Percentiles rank a stretch among this genome's conserved stretches.
These are phyloP conservation scores for Verticillium isaacii DNA, from an alignment of 2,329 filamentous ascomycete species.

Conservation along the genomic window DNA sequence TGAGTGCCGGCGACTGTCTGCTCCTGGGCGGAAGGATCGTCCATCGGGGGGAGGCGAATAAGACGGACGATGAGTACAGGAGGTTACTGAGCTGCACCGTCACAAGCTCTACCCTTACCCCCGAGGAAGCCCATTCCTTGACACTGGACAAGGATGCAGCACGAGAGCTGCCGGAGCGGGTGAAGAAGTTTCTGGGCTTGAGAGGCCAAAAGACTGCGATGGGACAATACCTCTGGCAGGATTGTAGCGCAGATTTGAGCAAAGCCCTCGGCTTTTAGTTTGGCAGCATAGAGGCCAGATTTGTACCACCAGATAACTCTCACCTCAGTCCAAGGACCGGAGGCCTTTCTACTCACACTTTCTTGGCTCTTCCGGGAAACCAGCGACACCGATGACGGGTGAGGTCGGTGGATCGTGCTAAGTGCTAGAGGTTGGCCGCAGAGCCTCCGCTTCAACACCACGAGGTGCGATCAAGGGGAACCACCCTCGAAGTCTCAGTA, in stretches of 20 bases:
- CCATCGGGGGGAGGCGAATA: constrained; percentile 7
- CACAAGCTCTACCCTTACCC: constrained; percentile 5
- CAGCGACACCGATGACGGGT: too few relatives aligned
- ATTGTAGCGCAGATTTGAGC: background rate
- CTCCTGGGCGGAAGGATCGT: constrained; percentile 8
- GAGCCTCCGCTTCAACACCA: too few relatives aligned
- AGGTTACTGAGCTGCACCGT: constrained; percentile 10
- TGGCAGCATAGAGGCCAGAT: too few relatives aligned
- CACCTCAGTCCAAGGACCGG: too few relatives aligned
- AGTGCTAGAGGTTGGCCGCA: too few relatives aligned
- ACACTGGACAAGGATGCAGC: background rate
- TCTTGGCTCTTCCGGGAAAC: too few relatives aligned
- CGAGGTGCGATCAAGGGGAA: too few relatives aligned
- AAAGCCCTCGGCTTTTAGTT: background rate
- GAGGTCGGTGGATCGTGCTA: too few relatives aligned
- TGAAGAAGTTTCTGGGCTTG: constrained; percentile 8
- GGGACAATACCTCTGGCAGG: constrained; percentile 5
- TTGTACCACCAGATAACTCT: too few relatives aligned
- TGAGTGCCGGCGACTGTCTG: constrained; percentile 9
- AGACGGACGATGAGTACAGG: constrained; percentile 5
- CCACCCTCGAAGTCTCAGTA: too few relatives aligned
- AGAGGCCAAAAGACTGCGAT: background rate
- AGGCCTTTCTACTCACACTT: too few relatives aligned
- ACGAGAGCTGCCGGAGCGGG: constrained; percentile 4
- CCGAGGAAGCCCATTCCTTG: constrained; percentile 8